phyloP scores from a whole-genome alignment of 1,284 basidiomycete genomes.

The Heterobasidion annosum region DNA sequence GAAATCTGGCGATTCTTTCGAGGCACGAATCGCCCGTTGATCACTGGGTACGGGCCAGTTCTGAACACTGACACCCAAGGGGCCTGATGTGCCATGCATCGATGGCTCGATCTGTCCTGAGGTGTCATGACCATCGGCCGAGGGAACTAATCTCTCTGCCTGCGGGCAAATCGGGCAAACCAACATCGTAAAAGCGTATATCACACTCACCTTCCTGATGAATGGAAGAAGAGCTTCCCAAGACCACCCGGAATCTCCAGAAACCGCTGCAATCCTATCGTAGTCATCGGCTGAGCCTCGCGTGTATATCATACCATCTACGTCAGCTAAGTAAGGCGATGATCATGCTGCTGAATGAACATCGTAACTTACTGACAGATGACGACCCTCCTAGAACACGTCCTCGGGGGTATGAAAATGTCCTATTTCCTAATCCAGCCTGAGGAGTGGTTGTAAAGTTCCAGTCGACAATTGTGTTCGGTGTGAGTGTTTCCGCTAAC shows the following conservation, averaged over 20 bases:
- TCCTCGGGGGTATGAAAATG: conserved; percentile 23
- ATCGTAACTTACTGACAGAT: conserved; percentile 11
- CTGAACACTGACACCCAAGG: conserved; percentile 20
- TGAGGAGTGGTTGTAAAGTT: conserved; percentile 23
- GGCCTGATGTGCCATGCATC: conserved; percentile 21
- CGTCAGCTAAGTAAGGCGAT: background rate
- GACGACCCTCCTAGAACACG: conserved; percentile 28
- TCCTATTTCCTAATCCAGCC: conserved; percentile 7
- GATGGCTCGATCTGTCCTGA: conserved; percentile 20
- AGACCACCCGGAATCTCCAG: conserved; percentile 21
- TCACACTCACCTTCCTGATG: conserved; percentile 19
- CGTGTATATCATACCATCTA: conserved; percentile 19
- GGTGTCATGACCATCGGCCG: conserved; percentile 21
- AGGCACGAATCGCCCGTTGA: conserved; percentile 12
- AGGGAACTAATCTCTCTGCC: conserved; percentile 20
- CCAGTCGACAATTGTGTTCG: background rate
- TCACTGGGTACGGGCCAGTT: conserved; percentile 18
- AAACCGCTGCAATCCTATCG: conserved; percentile 16
- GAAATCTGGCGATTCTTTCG: conserved; percentile 13
- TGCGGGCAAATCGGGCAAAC: conserved; percentile 7
- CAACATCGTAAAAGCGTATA: background rate
- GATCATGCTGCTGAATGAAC: background rate
- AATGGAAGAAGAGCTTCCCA: conserved; percentile 17
- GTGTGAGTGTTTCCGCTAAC: background rate
- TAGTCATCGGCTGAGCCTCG: conserved; percentile 21